Percentiles rank a stretch among this genome's conserved stretches.
These are phyloP conservation scores for Penicillium canescens DNA, from an alignment of 495 filamentous ascomycete genomes.

Conservation along the genomic window DNA sequence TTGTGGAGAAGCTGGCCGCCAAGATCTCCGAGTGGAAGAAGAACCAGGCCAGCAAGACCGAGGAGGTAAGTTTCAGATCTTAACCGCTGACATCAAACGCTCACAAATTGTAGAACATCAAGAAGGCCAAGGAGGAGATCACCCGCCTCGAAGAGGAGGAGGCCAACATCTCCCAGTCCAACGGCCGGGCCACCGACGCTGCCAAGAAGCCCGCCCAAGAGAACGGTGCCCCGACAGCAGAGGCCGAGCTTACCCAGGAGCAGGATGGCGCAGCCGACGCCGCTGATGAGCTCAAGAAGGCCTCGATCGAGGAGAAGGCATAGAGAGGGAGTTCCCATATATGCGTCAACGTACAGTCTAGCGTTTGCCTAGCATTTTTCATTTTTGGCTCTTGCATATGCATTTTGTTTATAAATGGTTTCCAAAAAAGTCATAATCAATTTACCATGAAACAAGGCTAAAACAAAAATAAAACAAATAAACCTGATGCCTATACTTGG, in stretches of 20 bases:
- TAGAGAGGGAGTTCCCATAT: constrained; percentile 17
- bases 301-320: constrained; percentile 56
- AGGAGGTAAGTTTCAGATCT: constrained; percentile 62
- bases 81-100: constrained; percentile 14
- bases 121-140: constrained; percentile 68
- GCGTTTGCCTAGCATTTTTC: constrained; percentile 22
- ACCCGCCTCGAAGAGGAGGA: constrained; percentile 60
- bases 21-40: constrained; percentile 94
- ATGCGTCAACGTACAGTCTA: constrained; percentile 14
- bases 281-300: constrained; percentile 58
- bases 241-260: constrained; percentile 57
- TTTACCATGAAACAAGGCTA: neutral
- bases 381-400: constrained; percentile 13
- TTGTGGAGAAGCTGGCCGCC: constrained; percentile 82
- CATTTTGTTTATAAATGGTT: constrained; percentile 29
- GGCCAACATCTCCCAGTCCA: constrained; percentile 24
- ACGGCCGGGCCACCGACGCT: constrained; percentile 37
- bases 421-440: constrained; percentile 22
- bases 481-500: neutral
- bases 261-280: constrained; percentile 58
- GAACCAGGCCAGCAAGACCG: constrained; percentile 87
- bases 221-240: constrained; percentile 53
- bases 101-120: constrained; percentile 60
- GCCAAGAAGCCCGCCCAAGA: constrained; percentile 57
- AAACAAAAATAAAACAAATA: neutral